These are phyloP conservation scores for Micromonas commoda DNA, from an alignment of 139 green algal species.

Conservation along the genomic window DNA sequence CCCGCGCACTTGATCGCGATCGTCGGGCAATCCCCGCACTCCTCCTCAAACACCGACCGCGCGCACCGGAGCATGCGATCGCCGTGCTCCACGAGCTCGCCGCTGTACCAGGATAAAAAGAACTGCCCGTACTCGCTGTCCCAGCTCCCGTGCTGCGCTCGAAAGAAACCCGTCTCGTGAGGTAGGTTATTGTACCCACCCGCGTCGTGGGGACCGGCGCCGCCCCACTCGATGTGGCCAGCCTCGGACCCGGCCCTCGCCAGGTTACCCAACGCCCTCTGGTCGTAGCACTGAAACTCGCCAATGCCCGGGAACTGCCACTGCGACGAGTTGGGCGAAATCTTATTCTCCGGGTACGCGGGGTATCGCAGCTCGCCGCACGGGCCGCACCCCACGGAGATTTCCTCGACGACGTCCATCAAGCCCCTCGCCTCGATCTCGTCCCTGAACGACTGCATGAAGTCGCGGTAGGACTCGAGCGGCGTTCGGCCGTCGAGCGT, in stretches of 20 bases:
- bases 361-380: constrained; percentile 97
- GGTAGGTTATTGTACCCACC: constrained; percentile 81
- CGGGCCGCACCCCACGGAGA: constrained; percentile 91
- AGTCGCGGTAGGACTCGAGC: constrained; percentile 85
- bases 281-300: constrained; percentile 97
- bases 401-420: constrained; percentile 61
- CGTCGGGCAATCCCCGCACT: background rate
- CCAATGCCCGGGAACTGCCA: constrained; percentile 94
- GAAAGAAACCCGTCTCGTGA: constrained; percentile 88
- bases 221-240: constrained; percentile 80
- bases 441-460: constrained; percentile 74
- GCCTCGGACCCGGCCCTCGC: constrained; percentile 36
- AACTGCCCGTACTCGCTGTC: constrained; percentile 79
- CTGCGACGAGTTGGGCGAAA: constrained; percentile 1
- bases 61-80: constrained; percentile 64
- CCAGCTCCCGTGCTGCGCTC: constrained; percentile 64
- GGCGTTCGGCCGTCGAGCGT: constrained; percentile 81
- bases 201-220: constrained; percentile 77
- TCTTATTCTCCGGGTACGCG: constrained; percentile 66
- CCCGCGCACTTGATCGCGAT: constrained; percentile 55
- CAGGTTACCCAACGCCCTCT: constrained; percentile 83
- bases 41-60: constrained; percentile 44
- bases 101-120: constrained; percentile 87
- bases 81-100: constrained; percentile 72
- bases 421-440: constrained; percentile 29